Percentiles rank a stretch among this genome's conserved stretches.
Evolutionary conservation across 108 stramenopile genomes (phyloP).

Genomic region (Cyclotella atomus): DNA sequence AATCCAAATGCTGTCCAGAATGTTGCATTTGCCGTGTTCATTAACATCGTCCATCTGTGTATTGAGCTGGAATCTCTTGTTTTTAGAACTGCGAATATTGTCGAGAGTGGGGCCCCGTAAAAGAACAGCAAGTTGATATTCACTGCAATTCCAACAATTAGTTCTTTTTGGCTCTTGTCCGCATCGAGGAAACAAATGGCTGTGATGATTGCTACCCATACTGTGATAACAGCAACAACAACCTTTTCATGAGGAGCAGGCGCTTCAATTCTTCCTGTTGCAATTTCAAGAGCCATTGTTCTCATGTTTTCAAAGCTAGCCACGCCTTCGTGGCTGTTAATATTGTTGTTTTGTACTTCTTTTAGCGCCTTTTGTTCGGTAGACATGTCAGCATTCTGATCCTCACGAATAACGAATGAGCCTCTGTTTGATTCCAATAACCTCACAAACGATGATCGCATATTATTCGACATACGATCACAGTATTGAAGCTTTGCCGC

Average conservation of each 20-base stretch:
- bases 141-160: constrained; percentile 64
- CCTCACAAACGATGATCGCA: constrained; percentile 47
- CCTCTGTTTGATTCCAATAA: constrained; percentile 49
- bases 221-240: constrained; percentile 50
- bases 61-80: constrained; percentile 50
- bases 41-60: constrained; percentile 47
- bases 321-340: constrained; percentile 2
- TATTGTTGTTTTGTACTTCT: constrained; percentile 7
- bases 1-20: constrained; percentile 83
- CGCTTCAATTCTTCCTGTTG: constrained; percentile 60
- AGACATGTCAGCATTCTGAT: neutral
- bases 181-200: constrained; percentile 43
- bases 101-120: constrained; percentile 83
- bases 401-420: constrained; percentile 15
- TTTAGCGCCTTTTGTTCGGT: neutral
- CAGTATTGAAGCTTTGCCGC: constrained; percentile 75
- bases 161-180: constrained; percentile 29
- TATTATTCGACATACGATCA: constrained; percentile 36
- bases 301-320: constrained; percentile 45
- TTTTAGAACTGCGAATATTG: constrained; percentile 61
- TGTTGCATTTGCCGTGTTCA: constrained; percentile 60
- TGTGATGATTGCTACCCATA: constrained; percentile 60
- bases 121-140: constrained; percentile 78
- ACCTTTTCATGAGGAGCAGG: constrained; percentile 70
- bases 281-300: constrained; percentile 60